phyloP scores from a whole-genome alignment of 345 rosid species.

The Ceriops zippeliana region DNA sequence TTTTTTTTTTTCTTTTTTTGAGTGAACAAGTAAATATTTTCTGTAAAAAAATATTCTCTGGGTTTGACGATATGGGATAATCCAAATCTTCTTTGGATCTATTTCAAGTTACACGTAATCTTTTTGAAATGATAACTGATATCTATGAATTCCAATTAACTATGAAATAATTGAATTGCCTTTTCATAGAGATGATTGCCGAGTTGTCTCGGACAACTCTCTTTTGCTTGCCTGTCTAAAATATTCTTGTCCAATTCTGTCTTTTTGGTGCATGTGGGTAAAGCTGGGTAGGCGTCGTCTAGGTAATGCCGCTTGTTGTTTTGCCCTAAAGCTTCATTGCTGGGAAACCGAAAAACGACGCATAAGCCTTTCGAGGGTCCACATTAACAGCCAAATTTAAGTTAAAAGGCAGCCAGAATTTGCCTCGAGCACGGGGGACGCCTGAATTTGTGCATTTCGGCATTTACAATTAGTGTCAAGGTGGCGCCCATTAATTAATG shows the following conservation, averaged over 20 bases:
- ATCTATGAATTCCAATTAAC: background rate
- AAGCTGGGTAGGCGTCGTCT: background rate
- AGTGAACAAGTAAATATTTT: too few species aligned
- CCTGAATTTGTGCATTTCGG: too few species aligned
- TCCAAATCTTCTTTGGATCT: background rate
- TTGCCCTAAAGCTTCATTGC: too few species aligned
- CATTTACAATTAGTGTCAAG: too few species aligned
- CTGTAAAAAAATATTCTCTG: too few species aligned
- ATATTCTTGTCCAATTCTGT: background rate
- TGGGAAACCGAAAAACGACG: background rate
- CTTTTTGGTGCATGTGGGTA: background rate
- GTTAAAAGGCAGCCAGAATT: too few species aligned
- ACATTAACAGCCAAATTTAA: too few species aligned
- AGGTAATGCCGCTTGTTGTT: too few species aligned
- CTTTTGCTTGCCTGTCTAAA: background rate
- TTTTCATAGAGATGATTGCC: conserved; percentile 18
- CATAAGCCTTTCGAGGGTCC: background rate
- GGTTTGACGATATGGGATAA: conserved; percentile 12
- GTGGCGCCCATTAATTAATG: too few species aligned
- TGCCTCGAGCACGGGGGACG: too few species aligned
- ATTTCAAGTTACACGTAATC: conserved; percentile 4
- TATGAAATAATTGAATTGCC: conserved; percentile 10
- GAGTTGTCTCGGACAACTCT: background rate
- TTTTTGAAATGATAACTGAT: background rate
- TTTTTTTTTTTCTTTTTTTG: too few species aligned